These are phyloP conservation scores for Amphicarpaea edgeworthii DNA, from an alignment of 306 rosid species.

Conservation along the genomic window DNA sequence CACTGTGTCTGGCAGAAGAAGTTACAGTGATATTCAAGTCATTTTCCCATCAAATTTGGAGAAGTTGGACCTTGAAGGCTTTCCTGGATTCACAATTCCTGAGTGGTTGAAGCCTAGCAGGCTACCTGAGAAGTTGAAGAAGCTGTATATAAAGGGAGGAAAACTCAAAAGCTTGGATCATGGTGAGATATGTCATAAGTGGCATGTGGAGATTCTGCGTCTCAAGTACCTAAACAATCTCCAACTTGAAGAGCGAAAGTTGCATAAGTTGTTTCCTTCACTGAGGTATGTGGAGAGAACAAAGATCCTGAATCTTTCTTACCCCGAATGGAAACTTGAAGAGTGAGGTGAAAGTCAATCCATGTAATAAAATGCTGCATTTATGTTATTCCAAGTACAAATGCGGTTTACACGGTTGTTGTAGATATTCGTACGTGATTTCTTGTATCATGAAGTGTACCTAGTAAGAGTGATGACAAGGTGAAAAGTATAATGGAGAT, in stretches of 20 bases:
- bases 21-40: neutral
- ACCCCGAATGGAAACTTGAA: neutral
- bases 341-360: neutral
- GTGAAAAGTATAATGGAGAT: neutral
- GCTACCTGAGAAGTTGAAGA: neutral
- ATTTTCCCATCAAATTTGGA: neutral
- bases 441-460: neutral
- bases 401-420: neutral
- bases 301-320: neutral
- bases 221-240: neutral
- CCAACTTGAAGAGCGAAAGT: neutral
- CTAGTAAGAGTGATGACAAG: neutral
- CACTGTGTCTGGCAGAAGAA: too few species aligned
- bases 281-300: neutral
- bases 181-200: neutral
- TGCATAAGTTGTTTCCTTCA: neutral
- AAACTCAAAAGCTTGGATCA: neutral
- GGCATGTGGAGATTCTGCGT: conserved; percentile 22
- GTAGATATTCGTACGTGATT: neutral
- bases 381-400: too few species aligned
- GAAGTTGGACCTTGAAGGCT: conserved; percentile 22
- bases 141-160: conserved; percentile 43
- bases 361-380: neutral
- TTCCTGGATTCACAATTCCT: neutral
- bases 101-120: conserved; percentile 28